Conservation (phyloP, 352 stramenopile species). For the Pythium sukuiense region DNA sequence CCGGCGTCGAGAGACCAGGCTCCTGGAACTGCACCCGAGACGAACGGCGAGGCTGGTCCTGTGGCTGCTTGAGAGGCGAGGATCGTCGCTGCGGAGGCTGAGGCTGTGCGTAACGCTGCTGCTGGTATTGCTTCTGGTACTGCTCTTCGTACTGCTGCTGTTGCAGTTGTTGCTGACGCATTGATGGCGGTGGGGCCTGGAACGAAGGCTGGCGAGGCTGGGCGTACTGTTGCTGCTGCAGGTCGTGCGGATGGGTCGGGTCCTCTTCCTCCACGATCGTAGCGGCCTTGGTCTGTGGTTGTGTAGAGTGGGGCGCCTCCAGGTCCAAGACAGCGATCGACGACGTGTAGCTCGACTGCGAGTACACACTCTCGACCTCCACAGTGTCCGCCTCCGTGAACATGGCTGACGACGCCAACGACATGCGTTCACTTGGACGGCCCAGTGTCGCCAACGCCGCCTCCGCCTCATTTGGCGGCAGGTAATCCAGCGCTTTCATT, state of each 20-base stretch:
- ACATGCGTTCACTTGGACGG: slow-evolving; percentile 7
- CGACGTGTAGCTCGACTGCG: slow-evolving; percentile 43
- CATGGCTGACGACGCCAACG: slow-evolving; percentile 20
- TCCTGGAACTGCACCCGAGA: slow-evolving; percentile 21
- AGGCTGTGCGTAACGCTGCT: slow-evolving; percentile 8
- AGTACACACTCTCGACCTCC: slow-evolving; percentile 26
- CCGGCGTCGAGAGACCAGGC: background rate
- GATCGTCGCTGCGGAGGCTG: slow-evolving; percentile 2
- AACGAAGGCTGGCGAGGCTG: background rate
- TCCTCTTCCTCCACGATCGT: slow-evolving; percentile 21
- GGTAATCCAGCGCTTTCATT: slow-evolving; percentile 28
- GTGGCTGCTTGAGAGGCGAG: slow-evolving; percentile 2
- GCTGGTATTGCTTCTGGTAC: background rate
- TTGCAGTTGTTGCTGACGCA: slow-evolving; percentile 16
- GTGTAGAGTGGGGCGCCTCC: slow-evolving; percentile 30
- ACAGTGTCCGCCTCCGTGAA: slow-evolving; percentile 19
- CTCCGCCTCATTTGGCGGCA: slow-evolving; percentile 8
- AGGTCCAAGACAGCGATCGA: slow-evolving; percentile 61
- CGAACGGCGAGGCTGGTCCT: slow-evolving; percentile 4
- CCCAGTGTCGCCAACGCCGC: background rate
- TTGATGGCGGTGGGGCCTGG: background rate
- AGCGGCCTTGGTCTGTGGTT: slow-evolving; percentile 20
- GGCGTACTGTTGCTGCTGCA: background rate
- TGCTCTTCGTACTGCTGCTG: background rate
- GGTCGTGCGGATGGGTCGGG: background rate